Percentiles rank a stretch among this genome's conserved stretches.
Conservation (phyloP, 306 rosid species). For the Rosa rugosa region DNA sequence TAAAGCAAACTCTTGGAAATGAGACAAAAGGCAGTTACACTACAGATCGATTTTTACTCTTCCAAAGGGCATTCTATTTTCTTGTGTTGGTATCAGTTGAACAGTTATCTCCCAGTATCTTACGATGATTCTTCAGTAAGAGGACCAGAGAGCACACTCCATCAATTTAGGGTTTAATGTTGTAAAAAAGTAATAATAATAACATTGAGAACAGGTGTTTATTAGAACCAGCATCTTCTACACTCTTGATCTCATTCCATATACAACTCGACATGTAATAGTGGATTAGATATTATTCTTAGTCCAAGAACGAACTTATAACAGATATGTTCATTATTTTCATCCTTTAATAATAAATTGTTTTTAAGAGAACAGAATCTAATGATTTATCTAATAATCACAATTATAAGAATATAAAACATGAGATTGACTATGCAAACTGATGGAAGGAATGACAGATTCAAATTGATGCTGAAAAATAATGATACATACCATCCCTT, state of each 20-base stretch:
- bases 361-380: neutral
- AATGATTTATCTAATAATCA: neutral
- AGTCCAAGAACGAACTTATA: neutral
- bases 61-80: neutral
- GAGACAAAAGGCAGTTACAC: neutral
- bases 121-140: neutral
- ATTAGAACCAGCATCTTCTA: neutral
- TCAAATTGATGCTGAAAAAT: neutral
- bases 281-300: neutral
- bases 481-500: constrained; percentile 63
- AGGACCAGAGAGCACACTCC: neutral
- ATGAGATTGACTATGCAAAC: neutral
- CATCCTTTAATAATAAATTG: neutral
- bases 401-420: neutral
- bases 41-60: neutral
- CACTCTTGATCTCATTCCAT: neutral
- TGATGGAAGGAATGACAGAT: neutral
- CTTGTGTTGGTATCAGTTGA: neutral
- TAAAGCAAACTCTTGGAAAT: neutral
- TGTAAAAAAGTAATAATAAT: neutral
- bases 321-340: neutral
- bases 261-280: neutral
- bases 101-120: neutral
- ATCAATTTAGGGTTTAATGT: neutral
- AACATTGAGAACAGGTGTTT: neutral